A percentile compares a stretch with the other conserved stretches of the same genome.
Conservation (phyloP, 2,329 filamentous ascomycete genomes). For the Plectosphaerella sp. region DNA sequence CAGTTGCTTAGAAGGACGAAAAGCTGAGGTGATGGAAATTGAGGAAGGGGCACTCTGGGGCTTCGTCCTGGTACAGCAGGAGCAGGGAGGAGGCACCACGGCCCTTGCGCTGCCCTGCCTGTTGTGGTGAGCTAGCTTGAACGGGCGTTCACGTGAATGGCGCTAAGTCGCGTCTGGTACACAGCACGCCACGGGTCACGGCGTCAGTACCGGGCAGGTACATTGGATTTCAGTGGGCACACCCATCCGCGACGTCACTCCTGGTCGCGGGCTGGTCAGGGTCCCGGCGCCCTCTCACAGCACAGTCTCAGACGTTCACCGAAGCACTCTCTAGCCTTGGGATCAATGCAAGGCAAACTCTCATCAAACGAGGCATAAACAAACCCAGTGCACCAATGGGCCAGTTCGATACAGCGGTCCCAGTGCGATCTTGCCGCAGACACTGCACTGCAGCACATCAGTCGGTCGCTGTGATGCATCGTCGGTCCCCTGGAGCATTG, state of each 20-base stretch:
- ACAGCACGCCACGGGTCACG: neutral
- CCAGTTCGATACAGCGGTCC: neutral
- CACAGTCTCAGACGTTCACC: neutral
- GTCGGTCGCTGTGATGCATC: neutral
- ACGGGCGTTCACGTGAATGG: slow-evolving; percentile 2
- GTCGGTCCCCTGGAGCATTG: neutral
- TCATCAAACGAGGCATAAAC: neutral
- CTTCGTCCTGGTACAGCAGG: neutral
- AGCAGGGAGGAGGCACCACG: neutral
- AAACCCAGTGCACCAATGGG: neutral
- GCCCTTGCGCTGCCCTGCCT: neutral
- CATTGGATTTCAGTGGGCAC: neutral
- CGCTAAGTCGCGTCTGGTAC: neutral
- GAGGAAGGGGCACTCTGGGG: neutral
- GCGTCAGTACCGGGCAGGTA: neutral
- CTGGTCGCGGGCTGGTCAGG: neutral
- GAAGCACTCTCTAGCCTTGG: neutral
- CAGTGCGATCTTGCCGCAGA: neutral
- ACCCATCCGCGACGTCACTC: neutral
- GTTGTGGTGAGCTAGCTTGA: slow-evolving; percentile 1
- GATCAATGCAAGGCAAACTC: neutral
- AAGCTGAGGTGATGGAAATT: slow-evolving; percentile 7
- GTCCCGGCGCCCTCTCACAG: neutral
- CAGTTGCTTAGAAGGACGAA: slow-evolving; percentile 2
- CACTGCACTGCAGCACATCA: neutral